Evolutionary conservation across 1,284 basidiomycete species (phyloP), one percentile per base, ranked within the genome.

Genomic region (Boletus sp.): DNA sequence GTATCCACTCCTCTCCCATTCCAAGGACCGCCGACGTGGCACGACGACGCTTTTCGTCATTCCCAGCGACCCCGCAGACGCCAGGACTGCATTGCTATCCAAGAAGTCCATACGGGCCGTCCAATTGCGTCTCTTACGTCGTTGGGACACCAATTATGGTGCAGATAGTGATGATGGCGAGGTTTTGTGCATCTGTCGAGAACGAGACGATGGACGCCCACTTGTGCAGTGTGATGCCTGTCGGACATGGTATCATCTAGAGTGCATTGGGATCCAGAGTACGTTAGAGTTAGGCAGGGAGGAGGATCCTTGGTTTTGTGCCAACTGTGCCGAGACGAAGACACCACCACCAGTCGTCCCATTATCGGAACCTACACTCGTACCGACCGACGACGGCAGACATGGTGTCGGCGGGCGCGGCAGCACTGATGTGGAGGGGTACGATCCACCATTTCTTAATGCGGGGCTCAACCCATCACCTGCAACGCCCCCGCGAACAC

Each of bases 181-280:
- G 44, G 65, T 74, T 14, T 57, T 81, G 23, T 90, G 87, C 60
- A 70, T 83, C n/a, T 90, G 87, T 58, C 66, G 70, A 30, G 81
- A 80, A 14, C 70, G 66, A 40, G 82, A 83, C 54, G 81, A 86
- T 51, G 84, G 82, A 1, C 72, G 79, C 22, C 76, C 82, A 46
- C 72, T 87, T 33, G 88, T 90, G 26, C 87, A 88, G 58, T 90
- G 87, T 55, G 85, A 88, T 57, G 73, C 74, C 8, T 90, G 87
- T 62, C 72, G 78, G 57, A 80, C 71, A 19, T 90, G 87, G 88
- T 88, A 84, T 59, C 87, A 90, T 64, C 70, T 88, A 30, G 67
- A 78, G 40, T 90, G 87, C 62, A 80, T 90, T 46, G 85, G 84
- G 35, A 81, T 89, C 54, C 67, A 65, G 46, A 73, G 72, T 57